Conservation (phyloP, 2,329 filamentous ascomycete species). For the Biscogniauxia marginata region DNA sequence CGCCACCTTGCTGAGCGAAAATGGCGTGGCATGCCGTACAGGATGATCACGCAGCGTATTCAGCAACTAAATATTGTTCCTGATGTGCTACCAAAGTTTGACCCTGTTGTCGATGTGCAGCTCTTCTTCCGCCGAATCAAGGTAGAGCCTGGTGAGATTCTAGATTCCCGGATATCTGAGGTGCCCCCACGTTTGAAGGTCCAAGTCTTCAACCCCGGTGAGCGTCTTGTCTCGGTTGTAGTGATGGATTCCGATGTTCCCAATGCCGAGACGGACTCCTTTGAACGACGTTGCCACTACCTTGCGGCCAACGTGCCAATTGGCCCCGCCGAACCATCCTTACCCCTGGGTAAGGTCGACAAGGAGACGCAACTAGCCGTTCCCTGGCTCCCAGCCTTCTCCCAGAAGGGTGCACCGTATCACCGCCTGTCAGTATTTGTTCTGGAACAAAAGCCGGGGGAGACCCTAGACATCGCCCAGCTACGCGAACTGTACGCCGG, state of each 20-base stretch:
- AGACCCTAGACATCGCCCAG: conserved; percentile 55
- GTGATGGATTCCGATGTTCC: conserved; percentile 92
- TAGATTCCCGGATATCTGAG: conserved; percentile 74
- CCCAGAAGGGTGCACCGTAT: conserved; percentile 87
- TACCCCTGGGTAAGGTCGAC: conserved; percentile 64
- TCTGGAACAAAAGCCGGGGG: conserved; percentile 70
- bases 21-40: conserved; percentile 81
- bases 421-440: conserved; percentile 84
- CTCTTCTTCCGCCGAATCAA: conserved; percentile 73
- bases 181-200: conserved; percentile 72
- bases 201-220: conserved; percentile 79
- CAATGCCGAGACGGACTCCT: conserved; percentile 69
- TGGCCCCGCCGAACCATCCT: conserved; percentile 51
- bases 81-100: conserved; percentile 78
- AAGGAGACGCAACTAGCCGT: conserved; percentile 65
- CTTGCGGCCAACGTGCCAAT: conserved; percentile 67
- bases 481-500: conserved; percentile 52
- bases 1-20: conserved; percentile 82
- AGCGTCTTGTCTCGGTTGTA: conserved; percentile 79
- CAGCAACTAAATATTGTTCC: conserved; percentile 83
- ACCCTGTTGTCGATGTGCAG: conserved; percentile 76
- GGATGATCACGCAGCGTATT: conserved; percentile 81
- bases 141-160: conserved; percentile 73
- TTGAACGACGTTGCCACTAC: conserved; percentile 82
- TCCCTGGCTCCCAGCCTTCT: conserved; percentile 82